These are phyloP conservation scores for Zoysia japonica DNA, from an alignment of 176 grass and related monocot genomes.

Conservation along the genomic window DNA sequence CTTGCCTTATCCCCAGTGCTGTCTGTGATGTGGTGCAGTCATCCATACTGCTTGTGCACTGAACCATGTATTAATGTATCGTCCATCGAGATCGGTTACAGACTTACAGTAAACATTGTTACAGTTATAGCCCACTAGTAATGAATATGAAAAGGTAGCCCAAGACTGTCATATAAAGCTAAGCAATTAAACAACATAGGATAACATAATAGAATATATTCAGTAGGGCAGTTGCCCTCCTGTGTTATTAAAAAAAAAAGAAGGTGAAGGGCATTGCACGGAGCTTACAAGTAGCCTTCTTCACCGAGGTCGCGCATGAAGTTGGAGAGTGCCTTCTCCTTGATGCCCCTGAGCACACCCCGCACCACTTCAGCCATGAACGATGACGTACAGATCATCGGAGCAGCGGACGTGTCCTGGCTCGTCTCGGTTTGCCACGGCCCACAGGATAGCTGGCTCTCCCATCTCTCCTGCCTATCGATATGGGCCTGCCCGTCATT, in stretches of 20 bases:
- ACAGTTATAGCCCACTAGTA: background rate
- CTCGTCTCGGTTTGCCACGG: no score
- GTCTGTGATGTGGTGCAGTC: constrained; percentile 81
- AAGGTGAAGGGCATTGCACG: no score
- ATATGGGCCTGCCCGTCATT: background rate
- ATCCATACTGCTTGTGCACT: constrained; percentile 54
- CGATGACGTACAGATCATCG: constrained; percentile 1
- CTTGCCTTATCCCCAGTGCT: constrained; percentile 80
- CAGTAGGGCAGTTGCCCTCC: no score
- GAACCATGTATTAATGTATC: background rate
- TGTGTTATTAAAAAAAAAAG: background rate
- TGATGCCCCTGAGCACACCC: constrained; percentile 64
- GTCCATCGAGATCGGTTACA: background rate
- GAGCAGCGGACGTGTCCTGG: background rate
- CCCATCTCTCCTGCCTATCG: no score
- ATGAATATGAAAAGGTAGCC: background rate
- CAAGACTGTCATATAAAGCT: background rate
- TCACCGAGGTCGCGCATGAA: constrained; percentile 68
- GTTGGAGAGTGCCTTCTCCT: constrained; percentile 72
- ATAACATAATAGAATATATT: background rate
- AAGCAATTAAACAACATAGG: background rate
- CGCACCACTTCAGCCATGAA: constrained; percentile 78
- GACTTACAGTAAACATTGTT: background rate
- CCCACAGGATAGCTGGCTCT: no score
- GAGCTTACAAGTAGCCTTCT: constrained; percentile 78